Evolutionary conservation across 2,329 filamentous ascomycete genomes (phyloP), one percentile per base, ranked within the genome.

Genomic region (Trichoderma sp.): DNA sequence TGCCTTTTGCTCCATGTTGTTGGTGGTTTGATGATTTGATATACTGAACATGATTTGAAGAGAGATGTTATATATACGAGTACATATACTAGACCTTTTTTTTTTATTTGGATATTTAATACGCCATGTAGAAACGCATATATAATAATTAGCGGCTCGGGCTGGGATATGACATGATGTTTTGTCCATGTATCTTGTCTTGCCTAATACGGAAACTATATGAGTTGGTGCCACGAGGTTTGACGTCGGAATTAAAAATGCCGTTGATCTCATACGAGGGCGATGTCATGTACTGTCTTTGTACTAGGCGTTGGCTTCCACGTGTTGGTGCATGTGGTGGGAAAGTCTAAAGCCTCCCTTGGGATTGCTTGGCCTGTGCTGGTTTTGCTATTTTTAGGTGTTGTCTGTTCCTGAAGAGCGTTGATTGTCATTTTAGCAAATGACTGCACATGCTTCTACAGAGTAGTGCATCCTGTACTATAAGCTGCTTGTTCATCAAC

Each of bases 1-100:
- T 5, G 37, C 45, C n/a, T 60, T 50, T 34, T 48, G 53, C 52
- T 57, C 61, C 50, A 68, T 59, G 34, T 50, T 65, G 59, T 19
- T 68, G 4, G 59, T 48, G 29, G 37, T 59, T 59, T 66, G 54
- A 59, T 58, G 42, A 52, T 66, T 58, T 66, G 22, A 45, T 58
- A 19, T 52, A n/a, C n/a, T 22, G 15, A 15, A 45, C 34, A 66
- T 59, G 54, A 66, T 48, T 35, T 54, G 34, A 39, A 64, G 42
- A 48, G 64, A 66, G 39, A 66, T 48, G 25, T 34, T 25, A 27
- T 22, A 39, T 50, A 66, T 58, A 66, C 15, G 54, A 32, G 42
- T 59, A 66, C 53, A 66, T 52, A 66, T n/a, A 50, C 22, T 66
- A 66, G 53, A 66, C 22, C 32, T 39, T 37, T 57, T 37, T 50